These are phyloP conservation scores for Sclerotiophoma versabilis DNA, from an alignment of 2,329 filamentous ascomycete genomes.

Conservation along the genomic window DNA sequence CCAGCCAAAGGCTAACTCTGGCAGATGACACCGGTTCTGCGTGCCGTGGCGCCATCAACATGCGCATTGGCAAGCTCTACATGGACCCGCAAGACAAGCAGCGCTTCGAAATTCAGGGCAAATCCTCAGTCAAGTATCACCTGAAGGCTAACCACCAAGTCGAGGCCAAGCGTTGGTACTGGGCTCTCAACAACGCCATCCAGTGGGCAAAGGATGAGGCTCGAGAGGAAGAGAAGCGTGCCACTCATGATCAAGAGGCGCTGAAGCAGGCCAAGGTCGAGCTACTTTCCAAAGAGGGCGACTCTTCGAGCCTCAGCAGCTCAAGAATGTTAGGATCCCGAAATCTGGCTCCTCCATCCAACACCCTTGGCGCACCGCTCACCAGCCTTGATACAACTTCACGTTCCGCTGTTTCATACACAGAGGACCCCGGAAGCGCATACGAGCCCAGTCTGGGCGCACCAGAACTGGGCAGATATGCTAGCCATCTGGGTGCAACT, in stretches of 20 bases:
- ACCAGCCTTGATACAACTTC: constrained; percentile 49
- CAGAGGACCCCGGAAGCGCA: constrained; percentile 64
- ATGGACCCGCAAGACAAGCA: constrained; percentile 99
- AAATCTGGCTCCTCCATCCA: constrained; percentile 42
- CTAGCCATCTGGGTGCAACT: constrained; percentile 58
- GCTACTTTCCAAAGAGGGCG: constrained; percentile 59
- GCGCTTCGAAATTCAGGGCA: constrained; percentile 96
- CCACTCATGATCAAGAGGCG: constrained; percentile 75
- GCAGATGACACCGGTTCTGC: constrained; percentile 90
- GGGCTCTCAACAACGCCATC: constrained; percentile 98
- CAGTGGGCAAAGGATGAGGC: constrained; percentile 98
- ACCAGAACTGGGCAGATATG: constrained; percentile 57
- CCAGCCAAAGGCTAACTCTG: constrained; percentile 13
- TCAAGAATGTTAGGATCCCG: constrained; percentile 39
- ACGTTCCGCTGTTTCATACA: constrained; percentile 54
- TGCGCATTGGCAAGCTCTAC: constrained; percentile 91
- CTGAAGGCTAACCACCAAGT: constrained; percentile 98
- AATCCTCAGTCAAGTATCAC: constrained; percentile 98
- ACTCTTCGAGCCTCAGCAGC: constrained; percentile 49
- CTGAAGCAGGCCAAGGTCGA: constrained; percentile 80
- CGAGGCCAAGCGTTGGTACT: constrained; percentile 98
- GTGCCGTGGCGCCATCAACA: constrained; percentile 97
- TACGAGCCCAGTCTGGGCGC: constrained; percentile 66
- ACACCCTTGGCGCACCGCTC: constrained; percentile 58
- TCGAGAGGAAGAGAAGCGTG: constrained; percentile 83